Conservation (phyloP, 2,329 filamentous ascomycete genomes). For the Ceratocystis destructans region DNA sequence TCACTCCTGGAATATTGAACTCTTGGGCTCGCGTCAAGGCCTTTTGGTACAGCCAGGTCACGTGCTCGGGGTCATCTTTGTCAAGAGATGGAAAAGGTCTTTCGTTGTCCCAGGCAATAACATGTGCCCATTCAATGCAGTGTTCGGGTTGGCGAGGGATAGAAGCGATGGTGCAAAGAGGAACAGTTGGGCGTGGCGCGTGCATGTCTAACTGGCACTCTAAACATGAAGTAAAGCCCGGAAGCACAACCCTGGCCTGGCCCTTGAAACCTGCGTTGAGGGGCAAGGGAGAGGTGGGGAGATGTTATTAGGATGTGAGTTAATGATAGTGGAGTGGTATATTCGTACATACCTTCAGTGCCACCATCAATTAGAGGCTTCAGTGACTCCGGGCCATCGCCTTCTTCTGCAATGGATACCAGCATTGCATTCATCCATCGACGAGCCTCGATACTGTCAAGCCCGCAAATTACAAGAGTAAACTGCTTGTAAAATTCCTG, state of each 20-base stretch:
- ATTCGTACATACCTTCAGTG: slow-evolving; percentile 55
- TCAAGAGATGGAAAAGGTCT: slow-evolving; percentile 75
- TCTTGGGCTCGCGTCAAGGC: slow-evolving; percentile 68
- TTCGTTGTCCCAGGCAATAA: slow-evolving; percentile 89
- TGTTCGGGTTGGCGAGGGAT: slow-evolving; percentile 96
- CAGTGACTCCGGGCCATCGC: slow-evolving; percentile 63
- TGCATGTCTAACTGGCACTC: slow-evolving; percentile 99
- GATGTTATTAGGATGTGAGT: neutral
- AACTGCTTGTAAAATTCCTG: slow-evolving; percentile 97
- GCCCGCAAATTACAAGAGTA: slow-evolving; percentile 78
- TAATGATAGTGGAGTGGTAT: neutral
- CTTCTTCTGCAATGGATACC: slow-evolving; percentile 71
- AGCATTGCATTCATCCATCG: slow-evolving; percentile 96
- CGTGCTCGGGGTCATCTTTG: slow-evolving; percentile 91
- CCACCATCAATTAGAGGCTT: slow-evolving; percentile 95
- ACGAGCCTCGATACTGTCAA: slow-evolving; percentile 95
- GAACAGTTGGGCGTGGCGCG: slow-evolving; percentile 89
- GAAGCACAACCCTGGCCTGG: slow-evolving; percentile 82
- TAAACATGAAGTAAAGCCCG: slow-evolving; percentile 87
- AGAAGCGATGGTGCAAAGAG: slow-evolving; percentile 87
- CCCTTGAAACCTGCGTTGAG: slow-evolving; percentile 73
- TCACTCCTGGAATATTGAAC: slow-evolving; percentile 84
- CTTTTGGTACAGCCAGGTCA: slow-evolving; percentile 89
- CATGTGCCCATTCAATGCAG: slow-evolving; percentile 97
- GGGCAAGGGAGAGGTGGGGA: neutral